Conservation (phyloP, 805 yeast genomes). For the Barnettozyma botsteinii region DNA sequence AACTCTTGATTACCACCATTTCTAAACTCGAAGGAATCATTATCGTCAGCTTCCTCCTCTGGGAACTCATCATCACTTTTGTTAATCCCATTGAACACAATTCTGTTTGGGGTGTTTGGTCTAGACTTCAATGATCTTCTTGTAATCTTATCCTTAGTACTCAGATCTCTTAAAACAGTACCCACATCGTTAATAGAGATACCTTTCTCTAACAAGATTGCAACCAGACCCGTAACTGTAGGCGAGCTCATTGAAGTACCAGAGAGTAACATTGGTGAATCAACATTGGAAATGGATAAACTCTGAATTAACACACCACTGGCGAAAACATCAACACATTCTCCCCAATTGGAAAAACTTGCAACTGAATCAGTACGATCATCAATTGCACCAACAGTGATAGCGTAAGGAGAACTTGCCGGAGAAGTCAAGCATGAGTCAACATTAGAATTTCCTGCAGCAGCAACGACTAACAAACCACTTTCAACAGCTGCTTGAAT, state of each 20-base stretch:
- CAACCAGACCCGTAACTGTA: slow-evolving; percentile 59
- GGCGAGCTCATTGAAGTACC: slow-evolving; percentile 88
- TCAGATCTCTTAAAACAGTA: slow-evolving; percentile 35
- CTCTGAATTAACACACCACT: slow-evolving; percentile 70
- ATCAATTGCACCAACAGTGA: slow-evolving; percentile 87
- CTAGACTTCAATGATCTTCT: slow-evolving; percentile 40
- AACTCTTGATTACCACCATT: slow-evolving; percentile 1
- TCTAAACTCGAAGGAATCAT: background rate
- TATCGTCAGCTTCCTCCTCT: slow-evolving; percentile 10
- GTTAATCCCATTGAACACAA: slow-evolving; percentile 36
- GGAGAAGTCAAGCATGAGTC: slow-evolving; percentile 87
- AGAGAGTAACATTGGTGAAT: slow-evolving; percentile 34
- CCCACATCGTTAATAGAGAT: slow-evolving; percentile 37
- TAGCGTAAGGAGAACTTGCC: slow-evolving; percentile 64
- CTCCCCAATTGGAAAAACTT: slow-evolving; percentile 84
- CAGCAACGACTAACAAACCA: slow-evolving; percentile 69
- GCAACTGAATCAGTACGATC: slow-evolving; percentile 68
- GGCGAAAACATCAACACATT: slow-evolving; percentile 83
- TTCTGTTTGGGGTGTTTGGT: slow-evolving; percentile 55
- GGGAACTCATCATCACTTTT: slow-evolving; percentile 29
- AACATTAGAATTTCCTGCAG: slow-evolving; percentile 79
- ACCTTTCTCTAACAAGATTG: slow-evolving; percentile 50
- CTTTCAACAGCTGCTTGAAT: slow-evolving; percentile 66
- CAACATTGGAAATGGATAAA: slow-evolving; percentile 32
- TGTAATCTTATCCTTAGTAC: slow-evolving; percentile 45